Base-by-base conservation (phyloP, 2,329 filamentous ascomycete species). In the Raffaelea deltoideospora region DNA sequence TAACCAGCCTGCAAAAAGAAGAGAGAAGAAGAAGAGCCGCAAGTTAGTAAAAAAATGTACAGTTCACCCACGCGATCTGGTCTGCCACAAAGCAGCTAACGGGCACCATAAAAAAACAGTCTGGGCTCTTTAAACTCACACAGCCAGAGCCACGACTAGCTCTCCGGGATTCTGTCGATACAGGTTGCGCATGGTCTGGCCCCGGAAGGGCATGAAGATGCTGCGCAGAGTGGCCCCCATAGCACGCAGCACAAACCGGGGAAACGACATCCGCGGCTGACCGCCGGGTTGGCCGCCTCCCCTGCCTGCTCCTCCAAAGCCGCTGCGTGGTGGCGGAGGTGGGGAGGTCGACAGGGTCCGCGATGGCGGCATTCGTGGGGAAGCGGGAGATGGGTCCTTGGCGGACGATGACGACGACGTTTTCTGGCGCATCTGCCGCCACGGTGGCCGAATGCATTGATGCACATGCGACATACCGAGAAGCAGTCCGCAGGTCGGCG, bases 151-250 rank as follows among this genome's bases (percentile, higher is more conserved):
- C 18, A 63, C 36, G 0, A 62, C 48, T 10, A 63, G 52, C 45
- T 63, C 63, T 23, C 58, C 58, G 3, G 63, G 63, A 41, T 57
- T 64, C 38, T 60, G 53, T 5, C 53, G 53, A 40, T 56, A 64
- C 3, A 64, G 47, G 3, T 41, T 50, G 23, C 51, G 54, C 27
- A 65, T 46, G 19, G 48, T 58, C 29, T 56, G 50, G 15, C 58
- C 56, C 11, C 53, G 52, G 33, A 64, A 55, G n/a, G 56, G 51
- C n/a, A 40, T 46, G 33, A 56, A 44, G 15, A 63, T 39, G 7
- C 51, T 54, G 17, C 53, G 49, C 38, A 63, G 43, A 37, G 47
- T 56, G 17, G 40, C 45, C 29, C 34, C 37, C 6, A 60, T 23
- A 13, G 50, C 47, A 22, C 57, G 50, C 37, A 49, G 47, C 9